These are phyloP conservation scores for Trametes polyzona DNA, from an alignment of 1,284 basidiomycete genomes.

Conservation along the genomic window DNA sequence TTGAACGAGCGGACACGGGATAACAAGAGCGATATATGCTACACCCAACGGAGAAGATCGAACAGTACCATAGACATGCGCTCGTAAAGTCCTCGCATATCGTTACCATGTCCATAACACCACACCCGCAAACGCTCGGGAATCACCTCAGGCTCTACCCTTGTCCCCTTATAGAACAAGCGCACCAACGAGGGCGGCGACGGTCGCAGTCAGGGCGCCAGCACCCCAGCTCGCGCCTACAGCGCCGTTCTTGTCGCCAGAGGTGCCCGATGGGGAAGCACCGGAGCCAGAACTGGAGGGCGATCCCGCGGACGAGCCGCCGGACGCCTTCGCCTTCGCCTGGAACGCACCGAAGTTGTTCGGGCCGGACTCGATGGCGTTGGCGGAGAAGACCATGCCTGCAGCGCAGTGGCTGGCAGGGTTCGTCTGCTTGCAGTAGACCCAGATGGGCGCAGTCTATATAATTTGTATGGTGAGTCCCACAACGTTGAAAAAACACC, in stretches of 20 bases:
- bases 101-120: not conserved
- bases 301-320: slow-evolving; percentile 8
- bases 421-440: slow-evolving; percentile 59
- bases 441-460: slow-evolving; percentile 58
- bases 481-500: not conserved
- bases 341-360: slow-evolving; percentile 64
- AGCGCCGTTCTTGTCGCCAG: slow-evolving; percentile 6
- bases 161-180: slow-evolving; percentile 5
- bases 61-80: not conserved
- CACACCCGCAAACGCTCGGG: not conserved
- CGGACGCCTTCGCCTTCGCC: slow-evolving; percentile 35
- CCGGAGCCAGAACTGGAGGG: not conserved
- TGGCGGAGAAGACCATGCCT: slow-evolving; percentile 71
- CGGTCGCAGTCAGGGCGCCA: slow-evolving; percentile 8
- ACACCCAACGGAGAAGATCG: slow-evolving; percentile 13
- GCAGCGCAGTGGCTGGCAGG: slow-evolving; percentile 54
- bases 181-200: slow-evolving; percentile 6
- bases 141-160: not conserved
- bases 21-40: slow-evolving; percentile 19
- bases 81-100: slow-evolving; percentile 6
- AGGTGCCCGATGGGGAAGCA: not conserved
- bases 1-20: slow-evolving; percentile 1
- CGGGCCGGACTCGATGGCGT: slow-evolving; percentile 54
- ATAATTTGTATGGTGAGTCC: not conserved
- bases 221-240: not conserved